Conservation (phyloP, 805 yeast species). For the Debaryomyces prosopidis region DNA sequence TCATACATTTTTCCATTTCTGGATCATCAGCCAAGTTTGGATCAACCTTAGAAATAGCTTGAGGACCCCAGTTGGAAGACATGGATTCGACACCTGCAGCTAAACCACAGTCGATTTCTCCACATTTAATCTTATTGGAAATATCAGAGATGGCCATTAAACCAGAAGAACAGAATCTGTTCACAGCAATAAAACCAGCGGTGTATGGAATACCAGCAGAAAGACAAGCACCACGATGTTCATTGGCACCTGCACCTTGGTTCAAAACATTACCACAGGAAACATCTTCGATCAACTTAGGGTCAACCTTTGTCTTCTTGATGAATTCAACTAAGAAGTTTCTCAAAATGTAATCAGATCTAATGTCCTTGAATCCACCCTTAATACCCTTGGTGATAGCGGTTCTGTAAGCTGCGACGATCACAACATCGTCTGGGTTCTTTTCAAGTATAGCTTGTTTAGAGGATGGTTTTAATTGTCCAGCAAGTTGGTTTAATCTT, state of each 20-base stretch:
- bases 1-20: conserved; percentile 62
- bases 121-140: conserved; percentile 82
- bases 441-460: conserved; percentile 49
- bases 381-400: conserved; percentile 86
- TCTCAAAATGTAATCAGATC: conserved; percentile 74
- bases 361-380: conserved; percentile 81
- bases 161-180: conserved; percentile 95
- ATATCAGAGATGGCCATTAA: conserved; percentile 86
- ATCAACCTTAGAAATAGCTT: conserved; percentile 56
- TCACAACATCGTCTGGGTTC: conserved; percentile 85
- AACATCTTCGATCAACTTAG: conserved; percentile 70
- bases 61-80: conserved; percentile 87
- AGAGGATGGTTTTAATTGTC: conserved; percentile 42
- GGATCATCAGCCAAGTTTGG: conserved; percentile 26
- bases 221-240: conserved; percentile 87
- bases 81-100: conserved; percentile 95
- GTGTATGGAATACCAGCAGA: conserved; percentile 88
- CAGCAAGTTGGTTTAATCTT: conserved; percentile 47
- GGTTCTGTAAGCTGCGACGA: conserved; percentile 87
- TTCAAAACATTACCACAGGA: conserved; percentile 90
- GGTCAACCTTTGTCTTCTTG: conserved; percentile 50
- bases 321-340: conserved; percentile 65
- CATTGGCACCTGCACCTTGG: conserved; percentile 92
- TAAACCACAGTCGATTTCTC: conserved; percentile 88
- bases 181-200: conserved; percentile 77